Percentiles rank a stretch among this genome's conserved stretches.
Conservation (phyloP, 768 basidiomycete genomes). For the Tubosaeta sp. region DNA sequence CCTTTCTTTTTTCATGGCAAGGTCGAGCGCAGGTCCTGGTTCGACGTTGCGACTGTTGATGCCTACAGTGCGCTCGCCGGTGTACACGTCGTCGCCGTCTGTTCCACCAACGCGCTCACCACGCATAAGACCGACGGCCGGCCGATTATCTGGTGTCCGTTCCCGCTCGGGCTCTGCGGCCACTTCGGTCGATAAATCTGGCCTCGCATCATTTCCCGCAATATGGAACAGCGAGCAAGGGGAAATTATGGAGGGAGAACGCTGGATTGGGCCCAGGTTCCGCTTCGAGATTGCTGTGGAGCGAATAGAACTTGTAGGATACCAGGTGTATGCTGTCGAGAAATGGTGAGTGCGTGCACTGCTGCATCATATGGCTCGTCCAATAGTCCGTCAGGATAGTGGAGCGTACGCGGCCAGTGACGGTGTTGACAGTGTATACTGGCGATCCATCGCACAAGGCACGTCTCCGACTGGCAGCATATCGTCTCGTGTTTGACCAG, state of each 20-base stretch:
- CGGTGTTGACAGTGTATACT: slow-evolving; percentile 70
- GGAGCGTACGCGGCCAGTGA: slow-evolving; percentile 55
- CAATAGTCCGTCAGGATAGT: slow-evolving; percentile 49
- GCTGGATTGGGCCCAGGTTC: slow-evolving; percentile 44
- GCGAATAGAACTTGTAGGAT: slow-evolving; percentile 47
- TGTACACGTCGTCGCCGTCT: slow-evolving; percentile 6
- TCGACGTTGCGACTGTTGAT: slow-evolving; percentile 25
- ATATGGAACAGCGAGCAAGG: slow-evolving; percentile 9
- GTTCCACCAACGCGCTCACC: slow-evolving; percentile 21
- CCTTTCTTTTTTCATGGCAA: slow-evolving; percentile 13
- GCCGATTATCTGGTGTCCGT: slow-evolving; percentile 27
- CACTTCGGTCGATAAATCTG: slow-evolving; percentile 17
- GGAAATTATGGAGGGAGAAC: slow-evolving; percentile 23
- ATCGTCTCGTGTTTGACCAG: slow-evolving; percentile 11
- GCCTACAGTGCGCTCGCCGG: slow-evolving; percentile 31
- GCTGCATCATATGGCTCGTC: not conserved
- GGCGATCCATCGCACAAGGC: slow-evolving; percentile 69
- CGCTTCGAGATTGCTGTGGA: slow-evolving; percentile 49
- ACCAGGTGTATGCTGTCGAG: slow-evolving; percentile 84
- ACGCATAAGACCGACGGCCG: slow-evolving; percentile 20
- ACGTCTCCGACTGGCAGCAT: slow-evolving; percentile 9
- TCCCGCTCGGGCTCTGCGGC: slow-evolving; percentile 31
- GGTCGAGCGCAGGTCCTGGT: not conserved
- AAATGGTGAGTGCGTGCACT: slow-evolving; percentile 57
- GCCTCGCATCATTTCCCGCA: not conserved